A percentile compares a stretch with the other conserved stretches of the same genome.
Evolutionary conservation across 805 yeast genomes (phyloP).

Genomic region (Debaryomyces tyrocola): DNA sequence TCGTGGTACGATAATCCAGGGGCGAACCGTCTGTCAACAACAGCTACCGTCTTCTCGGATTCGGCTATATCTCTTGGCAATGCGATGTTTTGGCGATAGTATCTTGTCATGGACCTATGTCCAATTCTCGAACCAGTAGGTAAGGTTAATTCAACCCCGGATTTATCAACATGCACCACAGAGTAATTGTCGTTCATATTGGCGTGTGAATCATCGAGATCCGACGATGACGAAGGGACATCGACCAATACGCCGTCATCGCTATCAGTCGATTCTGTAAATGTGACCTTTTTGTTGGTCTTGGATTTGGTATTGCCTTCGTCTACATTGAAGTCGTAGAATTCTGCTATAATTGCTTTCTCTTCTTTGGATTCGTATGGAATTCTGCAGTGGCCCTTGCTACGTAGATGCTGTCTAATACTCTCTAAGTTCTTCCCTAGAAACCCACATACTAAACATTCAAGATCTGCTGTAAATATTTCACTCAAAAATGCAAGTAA

Average conservation of each 20-base stretch:
- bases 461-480: slow-evolving; percentile 38
- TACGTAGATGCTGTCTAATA: slow-evolving; percentile 41
- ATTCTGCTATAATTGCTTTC: slow-evolving; percentile 31
- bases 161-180: slow-evolving; percentile 47
- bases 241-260: slow-evolving; percentile 9
- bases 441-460: slow-evolving; percentile 47
- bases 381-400: slow-evolving; percentile 47
- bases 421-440: slow-evolving; percentile 41
- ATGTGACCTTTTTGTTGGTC: slow-evolving; percentile 25
- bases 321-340: slow-evolving; percentile 34
- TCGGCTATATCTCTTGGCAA: slow-evolving; percentile 41
- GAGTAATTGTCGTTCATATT: slow-evolving; percentile 24
- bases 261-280: slow-evolving; percentile 11
- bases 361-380: slow-evolving; percentile 47
- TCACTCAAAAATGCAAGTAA: slow-evolving; percentile 38
- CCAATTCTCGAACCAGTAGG: slow-evolving; percentile 82
- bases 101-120: slow-evolving; percentile 73
- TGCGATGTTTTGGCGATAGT: slow-evolving; percentile 60
- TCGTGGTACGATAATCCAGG: slow-evolving; percentile 33
- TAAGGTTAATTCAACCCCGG: slow-evolving; percentile 65
- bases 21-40: slow-evolving; percentile 61
- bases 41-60: slow-evolving; percentile 71
- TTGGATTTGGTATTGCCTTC: slow-evolving; percentile 12
- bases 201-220: slow-evolving; percentile 13
- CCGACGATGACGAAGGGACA: slow-evolving; percentile 13